phyloP scores from a whole-genome alignment of 257 asterid species.

The Fraxinus pennsylvanica region DNA sequence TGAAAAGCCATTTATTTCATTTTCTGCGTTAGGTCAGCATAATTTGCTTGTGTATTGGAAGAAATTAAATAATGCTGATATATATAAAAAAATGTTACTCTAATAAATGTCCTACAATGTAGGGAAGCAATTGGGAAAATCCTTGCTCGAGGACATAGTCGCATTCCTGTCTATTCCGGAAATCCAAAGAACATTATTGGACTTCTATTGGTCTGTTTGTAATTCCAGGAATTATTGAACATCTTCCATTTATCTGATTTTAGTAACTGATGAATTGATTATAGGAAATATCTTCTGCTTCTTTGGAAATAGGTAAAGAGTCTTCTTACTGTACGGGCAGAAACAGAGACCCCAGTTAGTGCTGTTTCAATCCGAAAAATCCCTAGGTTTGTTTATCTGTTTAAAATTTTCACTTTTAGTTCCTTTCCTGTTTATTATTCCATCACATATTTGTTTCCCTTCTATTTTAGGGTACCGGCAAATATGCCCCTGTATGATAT shows the following conservation, averaged over 20 bases:
- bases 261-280: constrained; percentile 11
- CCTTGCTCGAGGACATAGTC: constrained; percentile 98
- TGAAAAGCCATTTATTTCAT: not conserved
- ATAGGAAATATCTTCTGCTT: constrained; percentile 11
- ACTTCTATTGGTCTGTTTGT: constrained; percentile 79
- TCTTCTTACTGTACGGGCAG: constrained; percentile 93
- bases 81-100: constrained; percentile 3
- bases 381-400: constrained; percentile 61
- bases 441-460: constrained; percentile 21
- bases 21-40: not conserved
- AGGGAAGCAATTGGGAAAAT: constrained; percentile 98
- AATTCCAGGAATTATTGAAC: constrained; percentile 12
- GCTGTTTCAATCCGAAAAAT: constrained; percentile 92
- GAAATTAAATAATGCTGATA: not conserved
- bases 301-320: constrained; percentile 66
- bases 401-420: constrained; percentile 10
- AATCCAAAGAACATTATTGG: constrained; percentile 86
- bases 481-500: constrained; percentile 96
- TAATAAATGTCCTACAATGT: constrained; percentile 29
- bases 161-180: constrained; percentile 87
- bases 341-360: constrained; percentile 92
- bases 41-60: not conserved
- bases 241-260: not conserved
- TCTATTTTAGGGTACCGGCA: constrained; percentile 71
- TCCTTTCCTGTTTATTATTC: not conserved